Evolutionary conservation across 148 eudicot species (phyloP).

Genomic region (Oxyria digyna): DNA sequence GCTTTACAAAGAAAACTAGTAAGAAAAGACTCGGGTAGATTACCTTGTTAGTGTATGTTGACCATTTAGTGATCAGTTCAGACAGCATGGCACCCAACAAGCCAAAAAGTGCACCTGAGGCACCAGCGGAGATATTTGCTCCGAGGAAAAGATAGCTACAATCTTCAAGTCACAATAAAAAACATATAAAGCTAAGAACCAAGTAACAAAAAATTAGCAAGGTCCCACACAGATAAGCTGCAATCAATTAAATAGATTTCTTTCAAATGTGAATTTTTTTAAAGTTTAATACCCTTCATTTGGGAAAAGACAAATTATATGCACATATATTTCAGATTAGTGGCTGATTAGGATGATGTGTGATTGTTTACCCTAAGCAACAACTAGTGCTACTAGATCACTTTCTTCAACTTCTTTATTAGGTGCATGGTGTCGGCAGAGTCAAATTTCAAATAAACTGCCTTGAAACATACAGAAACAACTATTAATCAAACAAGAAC

Average conservation of each 20-base stretch:
- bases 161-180: neutral
- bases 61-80: too few species aligned
- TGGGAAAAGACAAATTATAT: neutral
- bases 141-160: conserved; percentile 37
- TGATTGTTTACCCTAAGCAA: conserved; percentile 5
- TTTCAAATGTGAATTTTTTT: neutral
- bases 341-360: conserved; percentile 13
- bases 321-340: conserved; percentile 8
- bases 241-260: neutral
- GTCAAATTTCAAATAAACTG: neutral
- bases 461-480: neutral
- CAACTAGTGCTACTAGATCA: conserved; percentile 4
- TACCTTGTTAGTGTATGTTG: too few species aligned
- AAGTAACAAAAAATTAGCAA: neutral
- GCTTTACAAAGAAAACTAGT: too few species aligned
- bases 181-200: conserved; percentile 6
- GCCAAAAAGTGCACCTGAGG: conserved; percentile 94
- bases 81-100: too few species aligned
- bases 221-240: neutral
- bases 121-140: conserved; percentile 71
- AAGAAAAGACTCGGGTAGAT: too few species aligned
- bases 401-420: conserved; percentile 7
- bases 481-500: neutral
- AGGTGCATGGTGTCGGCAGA: conserved; percentile 7
- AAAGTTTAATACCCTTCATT: neutral